Base-by-base conservation (phyloP, 208 protist species). In the Zelonia costaricensis region DNA sequence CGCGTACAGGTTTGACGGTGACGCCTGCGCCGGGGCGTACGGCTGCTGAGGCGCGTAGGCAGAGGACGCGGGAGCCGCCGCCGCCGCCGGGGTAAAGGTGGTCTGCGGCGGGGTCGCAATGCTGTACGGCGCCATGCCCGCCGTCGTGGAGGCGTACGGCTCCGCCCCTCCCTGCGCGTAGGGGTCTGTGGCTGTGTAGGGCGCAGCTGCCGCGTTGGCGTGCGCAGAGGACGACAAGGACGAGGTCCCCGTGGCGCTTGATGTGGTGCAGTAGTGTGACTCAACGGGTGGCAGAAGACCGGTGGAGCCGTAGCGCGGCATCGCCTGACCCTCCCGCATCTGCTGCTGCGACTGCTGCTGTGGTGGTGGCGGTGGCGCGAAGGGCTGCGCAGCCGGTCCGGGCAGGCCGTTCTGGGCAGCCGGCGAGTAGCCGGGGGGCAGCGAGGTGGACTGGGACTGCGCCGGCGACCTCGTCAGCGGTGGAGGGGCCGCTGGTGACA, bases 371-470 rank as follows among this genome's bases (percentile, higher is more conserved):
- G 10, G 46, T 43, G 27, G 47, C 22, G 20, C 27, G n/a, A 49
- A 45, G 20, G 23, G 40, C 30, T 45, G 46, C n/a, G n/a, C n/a
- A n/a, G n/a, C n/a, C n/a, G n/a, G n/a, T 25, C 13, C 5, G 4
- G 22, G 1, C 4, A 30, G 27, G 35, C 23, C 52, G 36, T 57
- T 44, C 46, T 63, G 56, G 33, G 56, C 55, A 7, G 33, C 48
- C 3, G 30, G 4, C 3, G 33, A 15, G 28, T 56, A 62, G 10
- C 20, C 33, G 13, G 42, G 12, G 5, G 38, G 48, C 47, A 27
- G 30, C 38, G 39, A 13, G 1, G n/a, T 9, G 12, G n/a, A 18
- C 1, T 53, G 13, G 4, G 25, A 53, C 16, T 15, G 42, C 35
- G 27, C 27, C 45, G 23, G 31, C 3, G 52, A 43, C 18, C 20